Percentiles rank a stretch among this genome's conserved stretches.
Conservation (phyloP, 2,329 filamentous ascomycete genomes). For the Arachnomyces sp. region DNA sequence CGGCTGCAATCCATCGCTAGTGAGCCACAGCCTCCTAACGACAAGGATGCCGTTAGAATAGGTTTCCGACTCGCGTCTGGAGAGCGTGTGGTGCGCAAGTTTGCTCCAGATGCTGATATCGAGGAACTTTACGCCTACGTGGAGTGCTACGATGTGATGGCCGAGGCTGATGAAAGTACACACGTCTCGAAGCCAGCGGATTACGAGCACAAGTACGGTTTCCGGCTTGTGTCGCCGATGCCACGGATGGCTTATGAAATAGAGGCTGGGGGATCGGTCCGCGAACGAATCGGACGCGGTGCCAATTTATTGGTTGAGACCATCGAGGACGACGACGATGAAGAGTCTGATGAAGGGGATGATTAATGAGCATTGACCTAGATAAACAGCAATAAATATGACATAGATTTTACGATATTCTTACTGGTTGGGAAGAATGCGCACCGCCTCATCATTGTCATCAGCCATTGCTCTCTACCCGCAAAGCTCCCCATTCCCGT, state of each 20-base stretch:
- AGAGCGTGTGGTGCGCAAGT: constrained; percentile 68
- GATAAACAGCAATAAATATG: too few species aligned
- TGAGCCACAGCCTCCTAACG: constrained; percentile 55
- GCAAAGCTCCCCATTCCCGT: too few species aligned
- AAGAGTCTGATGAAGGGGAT: constrained; percentile 39
- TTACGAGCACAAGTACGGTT: constrained; percentile 77
- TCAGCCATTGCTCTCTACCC: too few species aligned
- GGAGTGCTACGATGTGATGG: constrained; percentile 69
- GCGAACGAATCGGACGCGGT: constrained; percentile 67
- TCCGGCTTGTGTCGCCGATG: constrained; percentile 76
- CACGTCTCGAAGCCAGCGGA: constrained; percentile 44
- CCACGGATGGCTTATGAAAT: constrained; percentile 73
- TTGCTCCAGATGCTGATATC: constrained; percentile 58
- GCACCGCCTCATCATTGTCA: too few species aligned
- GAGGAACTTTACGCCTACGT: constrained; percentile 95
- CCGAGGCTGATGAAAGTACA: constrained; percentile 10
- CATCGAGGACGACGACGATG: constrained; percentile 47
- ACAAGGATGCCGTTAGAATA: constrained; percentile 64
- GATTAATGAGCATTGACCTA: constrained; percentile 8
- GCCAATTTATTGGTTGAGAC: constrained; percentile 85
- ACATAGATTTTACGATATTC: too few species aligned
- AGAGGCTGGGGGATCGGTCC: constrained; percentile 56
- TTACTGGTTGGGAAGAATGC: too few species aligned
- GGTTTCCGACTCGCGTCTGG: constrained; percentile 55
- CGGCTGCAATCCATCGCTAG: constrained; percentile 56